Evolutionary conservation across 1,284 basidiomycete genomes (phyloP).

Genomic region (Cryptococcus sp.): DNA sequence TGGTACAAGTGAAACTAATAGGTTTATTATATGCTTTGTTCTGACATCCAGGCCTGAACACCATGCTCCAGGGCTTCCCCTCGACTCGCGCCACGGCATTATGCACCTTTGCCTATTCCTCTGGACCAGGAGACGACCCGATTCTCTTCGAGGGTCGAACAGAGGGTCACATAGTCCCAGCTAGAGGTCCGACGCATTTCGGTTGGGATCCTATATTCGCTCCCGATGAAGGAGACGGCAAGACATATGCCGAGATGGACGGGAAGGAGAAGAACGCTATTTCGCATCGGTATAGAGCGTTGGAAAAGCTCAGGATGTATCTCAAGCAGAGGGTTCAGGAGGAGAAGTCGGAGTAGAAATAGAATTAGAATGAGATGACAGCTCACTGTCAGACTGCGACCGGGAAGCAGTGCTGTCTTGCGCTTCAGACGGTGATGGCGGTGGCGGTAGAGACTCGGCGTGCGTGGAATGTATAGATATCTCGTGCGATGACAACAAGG

Average conservation of each 20-base stretch:
- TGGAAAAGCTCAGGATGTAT: constrained; percentile 75
- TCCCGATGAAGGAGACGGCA: constrained; percentile 57
- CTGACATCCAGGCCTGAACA: constrained; percentile 68
- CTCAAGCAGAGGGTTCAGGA: constrained; percentile 51
- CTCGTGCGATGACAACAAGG: background rate
- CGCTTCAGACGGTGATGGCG: background rate
- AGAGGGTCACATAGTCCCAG: constrained; percentile 80
- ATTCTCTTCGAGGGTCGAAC: constrained; percentile 91
- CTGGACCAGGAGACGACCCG: constrained; percentile 72
- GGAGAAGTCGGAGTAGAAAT: constrained; percentile 3
- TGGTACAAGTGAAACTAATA: background rate
- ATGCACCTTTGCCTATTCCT: constrained; percentile 93
- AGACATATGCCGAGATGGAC: constrained; percentile 87
- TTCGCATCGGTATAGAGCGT: constrained; percentile 84
- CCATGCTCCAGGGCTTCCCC: constrained; percentile 78
- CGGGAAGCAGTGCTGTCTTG: too few relatives aligned
- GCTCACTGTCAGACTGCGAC: too few relatives aligned
- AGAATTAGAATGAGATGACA: background rate
- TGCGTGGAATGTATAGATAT: background rate
- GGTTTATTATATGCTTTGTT: background rate
- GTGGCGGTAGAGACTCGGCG: constrained; percentile 6
- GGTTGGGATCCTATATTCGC: constrained; percentile 95
- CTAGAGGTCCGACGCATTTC: constrained; percentile 74
- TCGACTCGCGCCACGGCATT: constrained; percentile 82
- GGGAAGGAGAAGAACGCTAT: constrained; percentile 80